Conservation (phyloP, 2,329 filamentous ascomycete species). For the Fusarium sp. region DNA sequence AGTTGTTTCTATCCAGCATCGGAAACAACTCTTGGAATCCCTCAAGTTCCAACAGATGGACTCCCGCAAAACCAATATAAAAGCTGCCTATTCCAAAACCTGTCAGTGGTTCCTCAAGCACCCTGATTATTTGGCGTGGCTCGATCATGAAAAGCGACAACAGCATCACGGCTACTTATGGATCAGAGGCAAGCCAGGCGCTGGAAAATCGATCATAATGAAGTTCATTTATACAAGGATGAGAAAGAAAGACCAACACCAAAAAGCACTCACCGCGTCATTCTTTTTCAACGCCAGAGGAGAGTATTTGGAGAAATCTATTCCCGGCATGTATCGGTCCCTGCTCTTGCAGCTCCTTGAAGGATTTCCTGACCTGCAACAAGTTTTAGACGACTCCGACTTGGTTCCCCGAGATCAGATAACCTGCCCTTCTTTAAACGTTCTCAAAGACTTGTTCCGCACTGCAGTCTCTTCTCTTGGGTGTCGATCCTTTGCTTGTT, state of each 20-base stretch:
- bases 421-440: not conserved
- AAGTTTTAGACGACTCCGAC: slow-evolving; percentile 42
- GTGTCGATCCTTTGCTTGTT: slow-evolving; percentile 15
- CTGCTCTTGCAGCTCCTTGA: slow-evolving; percentile 58
- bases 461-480: not conserved
- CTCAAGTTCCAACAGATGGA: slow-evolving; percentile 53
- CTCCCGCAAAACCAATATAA: slow-evolving; percentile 49
- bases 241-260: not conserved
- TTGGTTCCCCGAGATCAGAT: not conserved
- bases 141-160: not conserved
- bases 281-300: slow-evolving; percentile 64
- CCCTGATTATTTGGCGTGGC: slow-evolving; percentile 16
- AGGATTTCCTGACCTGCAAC: slow-evolving; percentile 47
- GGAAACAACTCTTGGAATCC: slow-evolving; percentile 38
- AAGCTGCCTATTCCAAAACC: slow-evolving; percentile 45
- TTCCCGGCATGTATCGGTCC: slow-evolving; percentile 59
- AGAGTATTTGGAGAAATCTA: slow-evolving; percentile 55
- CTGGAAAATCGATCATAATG: slow-evolving; percentile 59
- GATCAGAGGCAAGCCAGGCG: slow-evolving; percentile 58
- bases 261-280: slow-evolving; percentile 43
- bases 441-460: slow-evolving; percentile 9
- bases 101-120: slow-evolving; percentile 30
- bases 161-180: slow-evolving; percentile 51
- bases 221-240: slow-evolving; percentile 48
- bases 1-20: not conserved